Evolutionary conservation across 1,284 basidiomycete genomes (phyloP).

Genomic region (Schizopora paradoxa): DNA sequence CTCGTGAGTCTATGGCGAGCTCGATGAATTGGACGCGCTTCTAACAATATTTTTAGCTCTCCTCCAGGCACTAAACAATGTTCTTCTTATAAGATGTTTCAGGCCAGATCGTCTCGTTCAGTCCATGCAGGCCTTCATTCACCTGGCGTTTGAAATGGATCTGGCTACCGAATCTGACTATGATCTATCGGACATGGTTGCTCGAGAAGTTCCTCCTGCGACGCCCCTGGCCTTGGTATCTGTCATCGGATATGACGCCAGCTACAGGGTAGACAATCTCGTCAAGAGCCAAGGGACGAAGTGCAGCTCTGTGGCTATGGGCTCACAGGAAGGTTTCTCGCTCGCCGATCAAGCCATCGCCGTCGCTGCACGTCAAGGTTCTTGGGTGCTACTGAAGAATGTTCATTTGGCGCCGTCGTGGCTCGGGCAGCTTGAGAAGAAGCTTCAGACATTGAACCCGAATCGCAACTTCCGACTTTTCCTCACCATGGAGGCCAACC

Average conservation of each 20-base stretch:
- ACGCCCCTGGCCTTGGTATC: conserved; percentile 90
- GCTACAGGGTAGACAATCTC: conserved; percentile 89
- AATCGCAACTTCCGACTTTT: conserved; percentile 90
- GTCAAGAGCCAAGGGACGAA: conserved; percentile 70
- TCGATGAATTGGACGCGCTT: conserved; percentile 10
- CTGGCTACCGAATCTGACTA: conserved; percentile 67
- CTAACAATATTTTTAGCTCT: conserved; percentile 44
- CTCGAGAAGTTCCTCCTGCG: conserved; percentile 70
- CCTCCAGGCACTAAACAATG: conserved; percentile 65
- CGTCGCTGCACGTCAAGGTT: conserved; percentile 82
- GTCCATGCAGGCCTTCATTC: conserved; percentile 72
- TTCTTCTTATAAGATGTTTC: conserved; percentile 84
- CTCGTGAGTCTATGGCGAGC: conserved; percentile 48
- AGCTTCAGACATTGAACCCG: conserved; percentile 87
- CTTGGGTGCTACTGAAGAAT: conserved; percentile 95
- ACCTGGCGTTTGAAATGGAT: conserved; percentile 72
- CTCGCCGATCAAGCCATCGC: conserved; percentile 93
- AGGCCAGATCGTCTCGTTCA: conserved; percentile 86
- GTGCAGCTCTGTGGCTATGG: conserved; percentile 91
- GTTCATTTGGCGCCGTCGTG: conserved; percentile 92
- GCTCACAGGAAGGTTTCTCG: conserved; percentile 95
- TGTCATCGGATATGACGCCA: conserved; percentile 94
- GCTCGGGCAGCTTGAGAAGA: conserved; percentile 94
- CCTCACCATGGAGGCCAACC: conserved; percentile 94
- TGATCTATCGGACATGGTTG: conserved; percentile 73